These are phyloP conservation scores for Allium sativum DNA, from an alignment of 106 monocot species.

Conservation along the genomic window DNA sequence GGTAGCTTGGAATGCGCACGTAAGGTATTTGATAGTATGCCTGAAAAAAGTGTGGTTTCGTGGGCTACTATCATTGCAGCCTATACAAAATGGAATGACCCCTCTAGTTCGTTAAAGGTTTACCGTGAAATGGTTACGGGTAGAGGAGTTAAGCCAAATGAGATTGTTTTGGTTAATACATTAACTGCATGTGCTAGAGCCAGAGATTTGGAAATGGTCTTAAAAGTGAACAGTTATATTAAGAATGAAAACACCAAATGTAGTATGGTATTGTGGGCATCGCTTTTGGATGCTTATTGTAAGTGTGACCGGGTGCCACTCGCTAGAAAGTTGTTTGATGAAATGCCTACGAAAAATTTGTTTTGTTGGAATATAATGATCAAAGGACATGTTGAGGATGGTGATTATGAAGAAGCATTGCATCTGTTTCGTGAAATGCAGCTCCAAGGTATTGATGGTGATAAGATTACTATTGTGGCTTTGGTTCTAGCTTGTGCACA, in stretches of 20 bases:
- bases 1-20: constrained; percentile 1
- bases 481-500: constrained; percentile 62
- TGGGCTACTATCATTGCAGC: constrained; percentile 14
- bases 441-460: constrained; percentile 27
- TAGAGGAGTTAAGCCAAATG: not conserved
- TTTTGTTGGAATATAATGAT: constrained; percentile 47
- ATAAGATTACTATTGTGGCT: constrained; percentile 41
- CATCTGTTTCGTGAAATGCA: constrained; percentile 34
- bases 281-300: constrained; percentile 16
- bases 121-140: constrained; percentile 3
- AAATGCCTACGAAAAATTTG: constrained; percentile 13
- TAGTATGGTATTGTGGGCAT: constrained; percentile 1
- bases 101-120: not conserved
- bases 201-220: constrained; percentile 7
- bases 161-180: constrained; percentile 10
- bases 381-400: constrained; percentile 30
- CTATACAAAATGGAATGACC: not conserved
- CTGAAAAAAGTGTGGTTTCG: constrained; percentile 11
- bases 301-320: constrained; percentile 9
- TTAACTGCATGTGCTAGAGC: constrained; percentile 10
- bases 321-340: constrained; percentile 11
- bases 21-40: constrained; percentile 22
- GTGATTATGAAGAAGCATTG: constrained; percentile 24
- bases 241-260: constrained; percentile 5
- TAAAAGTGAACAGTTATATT: constrained; percentile 4